These are phyloP conservation scores for Globomyces pollinis-pini DNA, from an alignment of 192 early-diverging fungal genomes.

Conservation along the genomic window DNA sequence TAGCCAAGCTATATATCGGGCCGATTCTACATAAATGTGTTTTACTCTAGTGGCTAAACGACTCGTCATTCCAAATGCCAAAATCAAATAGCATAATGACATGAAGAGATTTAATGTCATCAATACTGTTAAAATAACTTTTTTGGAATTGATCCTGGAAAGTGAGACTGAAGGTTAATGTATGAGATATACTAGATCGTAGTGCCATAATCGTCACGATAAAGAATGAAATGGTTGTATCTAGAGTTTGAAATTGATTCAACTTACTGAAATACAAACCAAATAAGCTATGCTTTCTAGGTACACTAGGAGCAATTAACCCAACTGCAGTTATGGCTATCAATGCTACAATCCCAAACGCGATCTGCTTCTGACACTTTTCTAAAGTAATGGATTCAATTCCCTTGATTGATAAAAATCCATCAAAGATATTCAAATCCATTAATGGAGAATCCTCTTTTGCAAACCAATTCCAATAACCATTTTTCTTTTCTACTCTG, in stretches of 20 bases:
- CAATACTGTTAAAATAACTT: neutral
- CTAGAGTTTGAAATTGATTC: neutral
- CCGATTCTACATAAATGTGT: neutral
- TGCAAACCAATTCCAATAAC: too few species aligned
- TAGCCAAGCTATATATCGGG: neutral
- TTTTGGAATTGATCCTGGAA: neutral
- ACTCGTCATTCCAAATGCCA: neutral
- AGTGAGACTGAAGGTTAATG: neutral
- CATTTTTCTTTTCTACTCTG: too few species aligned
- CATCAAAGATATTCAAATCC: too few species aligned
- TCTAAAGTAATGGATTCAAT: neutral
- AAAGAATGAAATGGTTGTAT: neutral
- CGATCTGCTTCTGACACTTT: slow-evolving; percentile 1
- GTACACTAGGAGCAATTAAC: neutral
- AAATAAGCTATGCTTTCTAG: neutral
- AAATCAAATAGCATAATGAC: neutral
- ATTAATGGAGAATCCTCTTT: too few species aligned
- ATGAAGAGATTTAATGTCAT: neutral
- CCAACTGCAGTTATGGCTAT: neutral
- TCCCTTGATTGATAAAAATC: neutral
- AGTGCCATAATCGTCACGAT: neutral
- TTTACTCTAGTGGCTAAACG: neutral
- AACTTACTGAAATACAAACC: neutral
- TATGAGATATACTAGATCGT: too few species aligned
- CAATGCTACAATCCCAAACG: neutral